phyloP scores from a whole-genome alignment of 2,329 filamentous ascomycete genomes.

The Canariomyces notabilis region DNA sequence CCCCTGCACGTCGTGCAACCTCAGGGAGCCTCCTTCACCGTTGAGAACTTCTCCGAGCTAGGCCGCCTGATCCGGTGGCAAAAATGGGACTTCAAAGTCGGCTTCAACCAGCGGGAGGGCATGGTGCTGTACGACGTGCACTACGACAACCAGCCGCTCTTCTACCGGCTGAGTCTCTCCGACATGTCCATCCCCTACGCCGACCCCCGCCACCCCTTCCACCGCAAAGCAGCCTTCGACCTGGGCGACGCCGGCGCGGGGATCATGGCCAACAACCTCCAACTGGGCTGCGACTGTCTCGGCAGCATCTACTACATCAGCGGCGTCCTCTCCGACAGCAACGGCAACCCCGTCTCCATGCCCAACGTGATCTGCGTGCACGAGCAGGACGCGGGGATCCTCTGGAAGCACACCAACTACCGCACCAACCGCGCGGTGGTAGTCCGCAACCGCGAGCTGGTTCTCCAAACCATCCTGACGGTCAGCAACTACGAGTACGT shows the following conservation, averaged over 20 bases:
- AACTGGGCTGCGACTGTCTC: constrained; percentile 63
- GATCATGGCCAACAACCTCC: constrained; percentile 61
- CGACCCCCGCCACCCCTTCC: constrained; percentile 56
- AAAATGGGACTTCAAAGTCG: constrained; percentile 57
- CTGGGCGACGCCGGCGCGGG: constrained; percentile 62
- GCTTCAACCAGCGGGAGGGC: constrained; percentile 60
- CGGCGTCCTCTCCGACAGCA: constrained; percentile 45
- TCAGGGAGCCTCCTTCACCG: constrained; percentile 55
- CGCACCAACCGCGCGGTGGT: constrained; percentile 58
- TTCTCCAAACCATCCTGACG: constrained; percentile 64
- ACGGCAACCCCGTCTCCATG: constrained; percentile 49
- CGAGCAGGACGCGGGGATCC: constrained; percentile 64
- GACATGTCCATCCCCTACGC: constrained; percentile 63
- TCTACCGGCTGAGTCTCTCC: constrained; percentile 55
- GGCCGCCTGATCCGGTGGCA: constrained; percentile 30
- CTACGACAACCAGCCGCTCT: constrained; percentile 54
- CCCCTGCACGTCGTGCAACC: constrained; percentile 59
- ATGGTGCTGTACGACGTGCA: constrained; percentile 58
- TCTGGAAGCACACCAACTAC: constrained; percentile 68
- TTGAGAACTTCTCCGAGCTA: constrained; percentile 26
- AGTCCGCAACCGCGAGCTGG: constrained; percentile 56
- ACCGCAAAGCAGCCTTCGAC: constrained; percentile 63
- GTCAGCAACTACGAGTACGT: constrained; percentile 69
- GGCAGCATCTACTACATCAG: constrained; percentile 58
- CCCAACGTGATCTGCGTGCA: constrained; percentile 64